Percentiles rank a stretch among this genome's conserved stretches.
Conservation (phyloP, 257 asterid genomes). For the Solanum lignicaule region DNA sequence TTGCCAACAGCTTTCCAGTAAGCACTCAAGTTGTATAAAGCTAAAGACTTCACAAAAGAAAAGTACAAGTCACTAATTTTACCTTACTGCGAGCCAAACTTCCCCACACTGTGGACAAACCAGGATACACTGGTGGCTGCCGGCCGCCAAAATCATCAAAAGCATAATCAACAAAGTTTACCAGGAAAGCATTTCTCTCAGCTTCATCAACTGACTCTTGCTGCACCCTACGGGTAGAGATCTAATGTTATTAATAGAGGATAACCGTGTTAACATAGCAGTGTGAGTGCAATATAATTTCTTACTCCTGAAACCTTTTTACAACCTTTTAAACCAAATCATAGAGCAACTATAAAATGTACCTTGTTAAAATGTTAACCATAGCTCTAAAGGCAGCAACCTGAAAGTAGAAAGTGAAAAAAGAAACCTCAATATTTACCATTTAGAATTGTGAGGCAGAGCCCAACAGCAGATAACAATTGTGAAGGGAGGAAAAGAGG, state of each 20-base stretch:
- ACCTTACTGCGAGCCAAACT: conserved; percentile 99
- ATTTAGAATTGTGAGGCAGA: background rate
- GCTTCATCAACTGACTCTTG: conserved; percentile 98
- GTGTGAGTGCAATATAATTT: background rate
- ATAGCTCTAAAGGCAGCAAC: conserved; percentile 99
- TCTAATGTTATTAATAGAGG: background rate
- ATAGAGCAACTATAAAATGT: conserved; percentile 3
- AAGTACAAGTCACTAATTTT: conserved; percentile 7
- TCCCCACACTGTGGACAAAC: conserved; percentile 98
- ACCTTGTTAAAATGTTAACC: conserved; percentile 99
- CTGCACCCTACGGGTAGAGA: conserved; percentile 54
- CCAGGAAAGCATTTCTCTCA: conserved; percentile 87
- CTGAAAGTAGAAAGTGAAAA: conserved; percentile 31
- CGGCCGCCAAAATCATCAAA: conserved; percentile 99
- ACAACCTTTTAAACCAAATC: background rate
- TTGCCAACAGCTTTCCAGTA: background rate
- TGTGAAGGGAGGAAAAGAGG: background rate
- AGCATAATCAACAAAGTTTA: conserved; percentile 88
- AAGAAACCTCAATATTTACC: background rate
- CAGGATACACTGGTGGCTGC: conserved; percentile 97
- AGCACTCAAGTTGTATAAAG: background rate
- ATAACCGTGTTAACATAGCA: background rate
- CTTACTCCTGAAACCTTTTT: background rate
- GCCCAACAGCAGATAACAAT: background rate
- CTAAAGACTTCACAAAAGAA: background rate